Base-by-base conservation (phyloP, 1,284 basidiomycete species). In the Ceratobasidium sp. region DNA sequence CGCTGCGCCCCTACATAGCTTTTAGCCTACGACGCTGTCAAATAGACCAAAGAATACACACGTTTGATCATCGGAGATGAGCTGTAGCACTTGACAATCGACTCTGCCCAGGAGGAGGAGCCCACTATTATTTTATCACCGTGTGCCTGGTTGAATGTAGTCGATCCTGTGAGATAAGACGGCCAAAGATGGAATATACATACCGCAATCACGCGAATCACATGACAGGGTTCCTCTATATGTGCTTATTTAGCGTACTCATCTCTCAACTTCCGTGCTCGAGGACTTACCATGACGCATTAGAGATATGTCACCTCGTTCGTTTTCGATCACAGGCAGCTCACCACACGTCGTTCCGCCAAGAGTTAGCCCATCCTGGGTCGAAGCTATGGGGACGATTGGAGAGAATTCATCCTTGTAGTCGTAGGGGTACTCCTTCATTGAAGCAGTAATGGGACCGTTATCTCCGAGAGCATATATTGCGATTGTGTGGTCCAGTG, bases 361-460 rank as follows among this genome's bases (percentile, higher is more conserved):
- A 40, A 63, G 60, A 18, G 60, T 42, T 40, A 63, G 28, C 40
- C 60, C 60, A 42, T 40, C 60, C 3, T 9, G 23, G 40, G 60
- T 63, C 15, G 40, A 63, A 18, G 60, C 60, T 10, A 63, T 15
- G 4, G 60, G 60, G 15, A 63, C 33, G 9, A 63, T 63, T 42
- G 33, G 60, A 5, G 60, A 40, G 13, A 13, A 63, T 4, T 42
- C 7, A 12, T 6, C 33, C 3, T 6, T 18, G 40, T 63, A 28
- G 20, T 63, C 10, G 10, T 63, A 63, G 33, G 33, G 60, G 33
- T 13, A 63, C 20, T 63, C 60, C 20, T 63, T 63, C 60, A 63
- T 40, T 4, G 60, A 40, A 3, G 60, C 15, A 3, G 40, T 28
- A 10, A 40, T 40, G 3, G 60, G 60, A 9, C 60, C 60, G 18